Evolutionary conservation across 768 basidiomycete species (phyloP).

Genomic region (Hypholoma sublateritium): DNA sequence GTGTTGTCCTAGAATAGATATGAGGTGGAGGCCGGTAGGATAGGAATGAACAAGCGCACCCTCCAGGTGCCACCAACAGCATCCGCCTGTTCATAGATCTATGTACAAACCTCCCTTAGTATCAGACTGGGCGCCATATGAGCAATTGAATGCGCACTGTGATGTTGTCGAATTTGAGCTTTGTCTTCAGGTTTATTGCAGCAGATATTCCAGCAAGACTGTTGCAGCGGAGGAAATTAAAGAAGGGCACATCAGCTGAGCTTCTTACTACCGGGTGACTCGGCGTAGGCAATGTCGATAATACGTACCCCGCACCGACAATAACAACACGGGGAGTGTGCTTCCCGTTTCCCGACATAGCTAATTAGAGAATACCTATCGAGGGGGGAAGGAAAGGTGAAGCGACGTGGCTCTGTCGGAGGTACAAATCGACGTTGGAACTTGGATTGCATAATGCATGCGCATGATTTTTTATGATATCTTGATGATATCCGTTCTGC

Average conservation of each 20-base stretch:
- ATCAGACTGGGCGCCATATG: background rate
- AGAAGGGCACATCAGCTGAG: background rate
- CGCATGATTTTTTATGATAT: no score
- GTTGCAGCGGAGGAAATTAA: background rate
- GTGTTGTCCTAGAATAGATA: slow-evolving; percentile 45
- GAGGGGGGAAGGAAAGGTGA: background rate
- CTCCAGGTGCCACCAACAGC: slow-evolving; percentile 58
- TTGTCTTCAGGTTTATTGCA: slow-evolving; percentile 45
- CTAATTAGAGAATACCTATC: background rate
- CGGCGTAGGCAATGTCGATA: background rate
- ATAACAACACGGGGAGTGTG: slow-evolving; percentile 40
- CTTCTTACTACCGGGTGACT: background rate
- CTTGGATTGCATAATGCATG: no score
- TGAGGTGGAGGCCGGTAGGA: background rate
- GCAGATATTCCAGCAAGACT: slow-evolving; percentile 49
- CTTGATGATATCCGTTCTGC: no score
- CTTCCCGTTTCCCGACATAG: slow-evolving; percentile 16
- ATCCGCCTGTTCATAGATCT: slow-evolving; percentile 53
- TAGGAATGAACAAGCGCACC: slow-evolving; percentile 32
- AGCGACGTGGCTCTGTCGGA: no score
- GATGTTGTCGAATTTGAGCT: slow-evolving; percentile 46
- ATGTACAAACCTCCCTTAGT: background rate
- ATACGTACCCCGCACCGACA: slow-evolving; percentile 49
- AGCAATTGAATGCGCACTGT: slow-evolving; percentile 31
- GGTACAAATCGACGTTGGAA: no score